These are phyloP conservation scores for Grifola frondosa DNA, from an alignment of 1,284 basidiomycete genomes.

Conservation along the genomic window DNA sequence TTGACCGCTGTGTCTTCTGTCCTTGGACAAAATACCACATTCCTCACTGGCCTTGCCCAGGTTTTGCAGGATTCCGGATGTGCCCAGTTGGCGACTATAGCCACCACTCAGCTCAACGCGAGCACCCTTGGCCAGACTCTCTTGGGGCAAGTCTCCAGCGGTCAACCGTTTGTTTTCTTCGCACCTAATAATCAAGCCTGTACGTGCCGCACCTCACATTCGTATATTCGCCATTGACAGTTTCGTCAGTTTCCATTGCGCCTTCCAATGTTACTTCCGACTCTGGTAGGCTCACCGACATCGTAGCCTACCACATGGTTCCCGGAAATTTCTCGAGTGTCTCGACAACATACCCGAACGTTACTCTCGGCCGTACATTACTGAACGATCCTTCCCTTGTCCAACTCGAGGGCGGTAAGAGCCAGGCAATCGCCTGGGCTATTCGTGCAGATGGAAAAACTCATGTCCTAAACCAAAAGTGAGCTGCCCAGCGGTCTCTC, in stretches of 20 bases:
- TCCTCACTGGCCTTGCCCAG: conserved; percentile 34
- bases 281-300: conserved; percentile 39
- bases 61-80: conserved; percentile 37
- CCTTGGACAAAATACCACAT: conserved; percentile 31
- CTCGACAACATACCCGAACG: conserved; percentile 45
- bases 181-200: conserved; percentile 50
- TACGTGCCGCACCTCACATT: conserved; percentile 23
- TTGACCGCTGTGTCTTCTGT: conserved; percentile 23
- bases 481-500: conserved; percentile 13
- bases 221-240: conserved; percentile 12
- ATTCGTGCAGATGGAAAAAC: conserved; percentile 42
- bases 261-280: conserved; percentile 38
- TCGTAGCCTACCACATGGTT: conserved; percentile 65
- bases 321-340: conserved; percentile 48
- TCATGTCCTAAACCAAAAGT: conserved; percentile 58
- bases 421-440: conserved; percentile 68
- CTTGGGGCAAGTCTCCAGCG: conserved; percentile 39
- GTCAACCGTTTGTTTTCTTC: conserved; percentile 43
- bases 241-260: conserved; percentile 33
- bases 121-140: conserved; percentile 45
- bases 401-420: conserved; percentile 51
- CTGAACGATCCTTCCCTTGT: conserved; percentile 50
- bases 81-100: conserved; percentile 37
- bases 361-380: conserved; percentile 65
- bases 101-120: conserved; percentile 39